A percentile compares a stretch with the other conserved stretches of the same genome.
Conservation (phyloP, 257 asterid genomes). For the Ophiorrhiza pumila region DNA sequence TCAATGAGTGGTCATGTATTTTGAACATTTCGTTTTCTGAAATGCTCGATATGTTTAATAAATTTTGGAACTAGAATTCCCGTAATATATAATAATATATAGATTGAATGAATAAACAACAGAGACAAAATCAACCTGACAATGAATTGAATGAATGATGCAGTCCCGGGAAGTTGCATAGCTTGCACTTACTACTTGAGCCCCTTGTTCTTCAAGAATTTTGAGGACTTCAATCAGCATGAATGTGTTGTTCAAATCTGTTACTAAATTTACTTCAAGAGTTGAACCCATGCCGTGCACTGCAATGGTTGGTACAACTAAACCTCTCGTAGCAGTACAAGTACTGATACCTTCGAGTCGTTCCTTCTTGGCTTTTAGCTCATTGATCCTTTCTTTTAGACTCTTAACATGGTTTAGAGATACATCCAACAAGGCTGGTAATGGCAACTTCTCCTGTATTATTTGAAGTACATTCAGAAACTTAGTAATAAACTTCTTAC, state of each 20-base stretch:
- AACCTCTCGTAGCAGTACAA: neutral
- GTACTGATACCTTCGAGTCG: neutral
- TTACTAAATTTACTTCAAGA: neutral
- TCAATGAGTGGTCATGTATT: too few species aligned
- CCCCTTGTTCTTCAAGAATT: constrained; percentile 15
- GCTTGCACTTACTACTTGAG: neutral
- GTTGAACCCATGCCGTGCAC: constrained; percentile 7
- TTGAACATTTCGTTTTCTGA: too few species aligned
- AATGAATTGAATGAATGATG: neutral
- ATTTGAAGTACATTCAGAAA: too few species aligned
- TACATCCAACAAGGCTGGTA: neutral
- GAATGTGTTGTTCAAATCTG: neutral
- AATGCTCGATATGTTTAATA: too few species aligned
- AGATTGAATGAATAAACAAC: neutral
- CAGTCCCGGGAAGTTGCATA: neutral
- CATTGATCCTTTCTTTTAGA: constrained; percentile 5
- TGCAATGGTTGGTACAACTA: neutral
- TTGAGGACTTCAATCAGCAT: constrained; percentile 9
- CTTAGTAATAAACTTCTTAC: too few species aligned
- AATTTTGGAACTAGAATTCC: too few species aligned
- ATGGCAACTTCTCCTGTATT: constrained; percentile 2
- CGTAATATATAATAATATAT: too few species aligned
- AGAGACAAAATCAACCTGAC: neutral
- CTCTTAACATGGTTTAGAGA: neutral
- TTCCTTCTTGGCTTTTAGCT: constrained; percentile 5